These are phyloP conservation scores for Ettlia oleoabundans DNA, from an alignment of 139 green algal species.

Conservation along the genomic window DNA sequence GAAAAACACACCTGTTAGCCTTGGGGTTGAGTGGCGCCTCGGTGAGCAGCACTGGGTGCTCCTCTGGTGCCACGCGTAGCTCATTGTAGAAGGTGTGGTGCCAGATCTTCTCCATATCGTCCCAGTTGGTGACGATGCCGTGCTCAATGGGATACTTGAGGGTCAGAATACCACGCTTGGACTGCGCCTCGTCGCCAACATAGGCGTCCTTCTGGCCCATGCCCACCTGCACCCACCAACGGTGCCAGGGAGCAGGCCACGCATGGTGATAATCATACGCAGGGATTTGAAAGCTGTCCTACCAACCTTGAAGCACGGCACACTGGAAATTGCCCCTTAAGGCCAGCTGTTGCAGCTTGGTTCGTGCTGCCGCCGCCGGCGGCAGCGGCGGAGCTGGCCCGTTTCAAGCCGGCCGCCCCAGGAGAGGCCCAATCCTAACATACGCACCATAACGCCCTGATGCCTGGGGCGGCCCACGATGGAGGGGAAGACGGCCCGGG, in stretches of 20 bases:
- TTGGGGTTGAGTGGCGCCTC: slow-evolving; percentile 99
- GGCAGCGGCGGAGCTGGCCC: background rate
- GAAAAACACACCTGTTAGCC: slow-evolving; percentile 71
- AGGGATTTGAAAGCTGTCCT: too few relatives aligned
- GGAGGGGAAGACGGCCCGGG: slow-evolving; percentile 94
- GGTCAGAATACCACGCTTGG: slow-evolving; percentile 96
- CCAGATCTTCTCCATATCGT: slow-evolving; percentile 99
- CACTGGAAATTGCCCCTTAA: too few relatives aligned
- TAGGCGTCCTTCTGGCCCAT: slow-evolving; percentile 97
- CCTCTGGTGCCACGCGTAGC: slow-evolving; percentile 97
- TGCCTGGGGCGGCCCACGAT: slow-evolving; percentile 97
- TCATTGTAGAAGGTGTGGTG: slow-evolving; percentile 99
- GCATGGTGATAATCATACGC: too few relatives aligned
- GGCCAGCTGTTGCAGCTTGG: background rate
- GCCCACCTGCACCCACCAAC: slow-evolving; percentile 82
- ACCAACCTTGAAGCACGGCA: too few relatives aligned
- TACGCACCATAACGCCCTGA: slow-evolving; percentile 91
- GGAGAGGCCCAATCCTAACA: too few relatives aligned
- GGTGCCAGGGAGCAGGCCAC: slow-evolving; percentile 33
- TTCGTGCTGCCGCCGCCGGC: too few relatives aligned
- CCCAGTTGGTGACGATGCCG: slow-evolving; percentile 98
- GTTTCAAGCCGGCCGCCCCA: too few relatives aligned
- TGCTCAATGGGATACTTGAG: slow-evolving; percentile 99
- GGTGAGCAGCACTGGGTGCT: slow-evolving; percentile 99
- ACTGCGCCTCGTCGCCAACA: slow-evolving; percentile 98